These are phyloP conservation scores for Chrysanthemum lavandulifolium DNA, from an alignment of 129 eudicot genomes.

Conservation along the genomic window DNA sequence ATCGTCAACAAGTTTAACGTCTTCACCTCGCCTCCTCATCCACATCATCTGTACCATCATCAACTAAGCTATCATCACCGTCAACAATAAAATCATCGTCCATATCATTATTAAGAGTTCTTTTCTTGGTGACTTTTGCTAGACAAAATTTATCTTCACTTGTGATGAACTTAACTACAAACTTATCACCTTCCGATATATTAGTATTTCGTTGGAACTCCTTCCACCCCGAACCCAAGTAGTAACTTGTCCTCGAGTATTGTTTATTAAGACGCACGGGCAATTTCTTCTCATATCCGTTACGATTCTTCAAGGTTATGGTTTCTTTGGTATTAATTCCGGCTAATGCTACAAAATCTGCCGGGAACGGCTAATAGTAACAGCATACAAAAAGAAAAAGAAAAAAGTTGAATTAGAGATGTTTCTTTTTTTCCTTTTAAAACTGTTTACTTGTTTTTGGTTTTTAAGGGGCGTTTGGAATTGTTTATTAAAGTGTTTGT, in stretches of 20 bases:
- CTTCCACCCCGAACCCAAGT: slow-evolving; percentile 5
- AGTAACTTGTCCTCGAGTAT: neutral
- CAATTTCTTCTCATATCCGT: slow-evolving; percentile 15
- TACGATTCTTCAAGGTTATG: slow-evolving; percentile 18
- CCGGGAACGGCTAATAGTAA: slow-evolving; percentile 9
- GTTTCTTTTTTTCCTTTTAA: no score
- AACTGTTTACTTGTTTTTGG: no score
- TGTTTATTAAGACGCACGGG: neutral
- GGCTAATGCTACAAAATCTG: neutral
- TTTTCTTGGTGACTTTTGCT: slow-evolving; percentile 13
- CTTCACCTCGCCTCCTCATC: no score
- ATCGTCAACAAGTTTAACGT: no score
- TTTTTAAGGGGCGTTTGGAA: no score
- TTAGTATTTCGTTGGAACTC: neutral
- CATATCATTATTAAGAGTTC: no score
- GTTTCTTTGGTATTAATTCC: slow-evolving; percentile 4
- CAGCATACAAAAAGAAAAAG: neutral
- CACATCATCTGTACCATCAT: no score
- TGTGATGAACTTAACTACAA: slow-evolving; percentile 17
- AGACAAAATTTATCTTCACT: slow-evolving; percentile 20
- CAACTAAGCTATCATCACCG: no score
- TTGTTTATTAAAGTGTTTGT: no score
- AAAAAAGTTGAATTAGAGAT: neutral
- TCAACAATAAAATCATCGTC: no score
- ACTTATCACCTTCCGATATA: slow-evolving; percentile 20